Percentiles rank a stretch among this genome's conserved stretches.
These are phyloP conservation scores for Magnaporthiopsis rhizophila DNA, from an alignment of 2,329 filamentous ascomycete genomes.

Conservation along the genomic window DNA sequence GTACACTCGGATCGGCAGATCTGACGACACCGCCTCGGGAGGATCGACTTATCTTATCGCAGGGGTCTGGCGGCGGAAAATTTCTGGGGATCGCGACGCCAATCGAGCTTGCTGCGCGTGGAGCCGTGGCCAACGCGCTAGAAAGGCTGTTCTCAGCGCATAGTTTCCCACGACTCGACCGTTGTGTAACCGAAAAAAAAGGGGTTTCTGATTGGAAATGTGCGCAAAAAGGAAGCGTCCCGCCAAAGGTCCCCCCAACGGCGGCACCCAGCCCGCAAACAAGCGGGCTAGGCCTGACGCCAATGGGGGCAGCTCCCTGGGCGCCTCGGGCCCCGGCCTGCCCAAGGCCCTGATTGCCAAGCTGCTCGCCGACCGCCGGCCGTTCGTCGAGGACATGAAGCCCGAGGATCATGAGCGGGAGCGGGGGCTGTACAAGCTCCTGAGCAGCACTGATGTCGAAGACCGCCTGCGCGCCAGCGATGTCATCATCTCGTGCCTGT, in stretches of 20 bases:
- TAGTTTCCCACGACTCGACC: no score
- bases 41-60: background rate
- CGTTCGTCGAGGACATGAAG: constrained; percentile 44
- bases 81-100: background rate
- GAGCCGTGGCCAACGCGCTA: background rate
- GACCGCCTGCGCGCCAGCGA: constrained; percentile 52
- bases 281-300: constrained; percentile 28
- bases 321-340: constrained; percentile 15
- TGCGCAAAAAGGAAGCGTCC: constrained; percentile 27
- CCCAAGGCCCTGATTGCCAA: constrained; percentile 13
- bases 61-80: background rate
- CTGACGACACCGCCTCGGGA: background rate
- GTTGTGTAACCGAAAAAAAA: no score
- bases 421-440: constrained; percentile 50
- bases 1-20: background rate
- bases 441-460: constrained; percentile 49
- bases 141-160: background rate
- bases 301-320: constrained; percentile 10
- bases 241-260: constrained; percentile 20
- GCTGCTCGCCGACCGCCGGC: constrained; percentile 26
- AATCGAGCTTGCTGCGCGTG: background rate
- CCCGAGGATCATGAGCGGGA: constrained; percentile 50
- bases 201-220: background rate
- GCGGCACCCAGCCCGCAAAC: constrained; percentile 22
- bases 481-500: constrained; percentile 47